Evolutionary conservation across 2,329 filamentous ascomycete genomes (phyloP).

Genomic region (Paecilomyces variotii): DNA sequence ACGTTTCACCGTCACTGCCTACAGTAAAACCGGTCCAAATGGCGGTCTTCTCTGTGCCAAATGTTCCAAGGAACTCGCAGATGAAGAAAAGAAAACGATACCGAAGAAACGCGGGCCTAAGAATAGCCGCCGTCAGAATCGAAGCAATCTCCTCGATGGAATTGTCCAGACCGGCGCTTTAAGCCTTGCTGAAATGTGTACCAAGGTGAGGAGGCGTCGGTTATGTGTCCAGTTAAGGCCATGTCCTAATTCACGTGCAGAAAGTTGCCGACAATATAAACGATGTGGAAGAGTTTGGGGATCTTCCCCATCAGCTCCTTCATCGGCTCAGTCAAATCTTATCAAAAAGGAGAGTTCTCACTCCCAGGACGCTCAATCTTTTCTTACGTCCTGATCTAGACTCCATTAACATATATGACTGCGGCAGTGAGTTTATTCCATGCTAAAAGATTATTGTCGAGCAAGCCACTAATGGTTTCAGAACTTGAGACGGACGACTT

Average conservation of each 20-base stretch:
- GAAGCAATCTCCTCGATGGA: constrained; percentile 80
- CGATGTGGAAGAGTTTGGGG: constrained; percentile 57
- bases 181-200: constrained; percentile 48
- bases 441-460: not conserved
- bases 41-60: constrained; percentile 78
- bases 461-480: constrained; percentile 18
- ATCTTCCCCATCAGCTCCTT: constrained; percentile 50
- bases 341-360: constrained; percentile 55
- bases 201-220: constrained; percentile 37
- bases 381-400: constrained; percentile 47
- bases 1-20: constrained; percentile 86
- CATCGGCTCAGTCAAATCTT: constrained; percentile 55
- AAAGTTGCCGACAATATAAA: constrained; percentile 57
- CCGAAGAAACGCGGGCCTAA: constrained; percentile 49
- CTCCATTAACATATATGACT: constrained; percentile 53
- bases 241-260: constrained; percentile 19
- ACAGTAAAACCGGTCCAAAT: constrained; percentile 72
- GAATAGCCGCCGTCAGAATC: constrained; percentile 62
- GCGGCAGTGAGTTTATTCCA: constrained; percentile 40
- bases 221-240: not conserved
- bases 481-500: constrained; percentile 70
- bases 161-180: constrained; percentile 36
- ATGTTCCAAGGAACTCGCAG: constrained; percentile 67
- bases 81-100: constrained; percentile 52
- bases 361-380: constrained; percentile 35